Base-by-base conservation (phyloP, 768 basidiomycete genomes). In the Lactarius hatsudake region DNA sequence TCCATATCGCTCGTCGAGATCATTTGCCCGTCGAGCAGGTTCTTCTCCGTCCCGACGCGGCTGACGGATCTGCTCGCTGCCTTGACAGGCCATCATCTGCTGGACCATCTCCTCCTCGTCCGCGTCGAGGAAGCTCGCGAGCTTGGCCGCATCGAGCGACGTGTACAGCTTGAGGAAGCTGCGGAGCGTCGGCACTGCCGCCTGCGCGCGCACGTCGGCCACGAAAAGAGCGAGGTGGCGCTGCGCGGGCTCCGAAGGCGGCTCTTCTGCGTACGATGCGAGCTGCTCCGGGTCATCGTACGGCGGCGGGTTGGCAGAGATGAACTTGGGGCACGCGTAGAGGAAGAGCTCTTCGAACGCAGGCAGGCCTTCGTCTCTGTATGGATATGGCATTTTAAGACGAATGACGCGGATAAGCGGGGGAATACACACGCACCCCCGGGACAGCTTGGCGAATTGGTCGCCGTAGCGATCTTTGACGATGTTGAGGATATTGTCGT, bases 61-160 rank as follows among this genome's bases (percentile, higher is more conserved):
- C 86, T 88, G 63, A 89, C 77, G 66, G 90, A 92, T 73, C 93
- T 82, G 72, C 90, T 91, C 0, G 88, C 87, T 69, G 91, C 88
- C 81, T 99, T 98, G 79, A 97, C 85, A n/a, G 54, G 94, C 88
- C 94, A 98, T 97, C 83, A 98, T 86, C 83, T 96, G 92, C 78
- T 96, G 91, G 66, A 99, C 83, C 74, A 98, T 89, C 76, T 92
- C 91, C 75, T 98, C 96, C 78, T 98, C 96, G 70, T 92, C 91
- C 54, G 86, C 87, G 68, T 94, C 93, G 55, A 96, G 80, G 84
- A 98, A 97, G 71, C 88, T 88, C 0, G 96, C 90, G 32, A 99
- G 84, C 79, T 98, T 98, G 74, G 86, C 86, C 17, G 95, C 88
- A 67, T 93, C 95, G 61, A 99, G 86, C 59, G 90, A 93, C 7